Percentiles rank a stretch among this genome's conserved stretches.
phyloP scores from a whole-genome alignment of 371 early-diverging fungal genomes.

The Parasitella parasitica region DNA sequence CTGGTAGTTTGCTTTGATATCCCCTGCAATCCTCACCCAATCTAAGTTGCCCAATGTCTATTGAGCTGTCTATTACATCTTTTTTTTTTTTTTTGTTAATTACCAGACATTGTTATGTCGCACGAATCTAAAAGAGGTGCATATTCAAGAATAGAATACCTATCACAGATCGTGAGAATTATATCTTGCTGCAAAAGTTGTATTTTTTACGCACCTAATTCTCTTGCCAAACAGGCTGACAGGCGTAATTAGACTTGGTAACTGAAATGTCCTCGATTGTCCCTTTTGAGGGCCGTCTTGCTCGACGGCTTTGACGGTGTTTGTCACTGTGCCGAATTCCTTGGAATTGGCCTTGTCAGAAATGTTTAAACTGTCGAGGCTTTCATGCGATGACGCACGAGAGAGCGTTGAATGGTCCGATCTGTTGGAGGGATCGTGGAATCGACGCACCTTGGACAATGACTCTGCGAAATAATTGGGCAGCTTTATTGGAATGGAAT shows the following conservation, averaged over 20 bases:
- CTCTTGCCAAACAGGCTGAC: slow-evolving; percentile 89
- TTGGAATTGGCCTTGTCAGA: slow-evolving; percentile 6
- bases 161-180: slow-evolving; percentile 16
- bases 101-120: slow-evolving; percentile 89
- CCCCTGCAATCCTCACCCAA: slow-evolving; percentile 94
- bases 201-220: slow-evolving; percentile 64
- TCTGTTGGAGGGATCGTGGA: slow-evolving; percentile 73
- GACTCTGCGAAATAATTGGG: slow-evolving; percentile 78
- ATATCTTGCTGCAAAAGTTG: neutral
- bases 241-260: slow-evolving; percentile 88
- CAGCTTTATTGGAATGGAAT: too few relatives aligned
- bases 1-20: slow-evolving; percentile 92
- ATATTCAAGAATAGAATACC: slow-evolving; percentile 92
- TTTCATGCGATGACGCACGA: slow-evolving; percentile 29
- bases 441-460: slow-evolving; percentile 75
- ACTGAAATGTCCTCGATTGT: slow-evolving; percentile 19
- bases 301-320: slow-evolving; percentile 33
- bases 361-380: slow-evolving; percentile 20
- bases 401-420: slow-evolving; percentile 4
- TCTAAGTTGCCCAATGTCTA: slow-evolving; percentile 46
- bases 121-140: slow-evolving; percentile 91
- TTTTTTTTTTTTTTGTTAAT: neutral
- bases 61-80: too few relatives aligned
- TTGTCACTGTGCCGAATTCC: slow-evolving; percentile 31
- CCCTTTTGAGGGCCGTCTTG: slow-evolving; percentile 16